Evolutionary conservation across 2,329 filamentous ascomycete genomes (phyloP), one percentile per base, ranked within the genome.

Genomic region (Exserohilum turcica): DNA sequence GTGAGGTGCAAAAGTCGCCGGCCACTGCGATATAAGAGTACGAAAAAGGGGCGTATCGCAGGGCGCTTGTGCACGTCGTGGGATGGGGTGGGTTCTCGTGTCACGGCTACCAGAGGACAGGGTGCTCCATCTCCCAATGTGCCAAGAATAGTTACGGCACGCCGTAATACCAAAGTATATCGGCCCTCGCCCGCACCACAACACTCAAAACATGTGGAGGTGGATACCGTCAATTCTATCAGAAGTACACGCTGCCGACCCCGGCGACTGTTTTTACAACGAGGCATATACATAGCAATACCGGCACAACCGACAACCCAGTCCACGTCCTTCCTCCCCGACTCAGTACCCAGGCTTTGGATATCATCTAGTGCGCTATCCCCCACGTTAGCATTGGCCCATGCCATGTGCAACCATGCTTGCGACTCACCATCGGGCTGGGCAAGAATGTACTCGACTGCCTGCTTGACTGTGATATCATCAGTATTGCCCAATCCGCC

Each of bases 391-490:
- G 73, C 37, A 36, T 37, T 19, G 5, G 12, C 9, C 8, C 4
- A n/a, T 33, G 27, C 5, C 12, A 16, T 43, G 24, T 6, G 51
- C 24, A 61, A 56, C 84, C 4, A 32, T 5, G 21, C 15, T 31
- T 40, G 29, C 27, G 13, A 38, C 87, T 84, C 85, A 84, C 92
- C 92, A 79, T 96, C 92, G 72, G 92, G 92, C 82, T 96, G 92
- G 78, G 85, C 86, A 74, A 92, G 78, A 80, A 97, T 96, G 83
- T 97, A 97, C 76, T 92, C 87, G 64, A 96, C 91, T 67, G 92
- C 92, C 84, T 96, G 90, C 79, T 94, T 90, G 70, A 97, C 92
- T 96, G 71, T 56, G 52, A 53, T 39, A 52, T 53, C 40, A 64
- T 79, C 61, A 79, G 76, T 59, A 57, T 46, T 42, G 29, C 24